These are phyloP conservation scores for Tolypocladium endophyticum DNA, from an alignment of 2,329 filamentous ascomycete species.

Conservation along the genomic window DNA sequence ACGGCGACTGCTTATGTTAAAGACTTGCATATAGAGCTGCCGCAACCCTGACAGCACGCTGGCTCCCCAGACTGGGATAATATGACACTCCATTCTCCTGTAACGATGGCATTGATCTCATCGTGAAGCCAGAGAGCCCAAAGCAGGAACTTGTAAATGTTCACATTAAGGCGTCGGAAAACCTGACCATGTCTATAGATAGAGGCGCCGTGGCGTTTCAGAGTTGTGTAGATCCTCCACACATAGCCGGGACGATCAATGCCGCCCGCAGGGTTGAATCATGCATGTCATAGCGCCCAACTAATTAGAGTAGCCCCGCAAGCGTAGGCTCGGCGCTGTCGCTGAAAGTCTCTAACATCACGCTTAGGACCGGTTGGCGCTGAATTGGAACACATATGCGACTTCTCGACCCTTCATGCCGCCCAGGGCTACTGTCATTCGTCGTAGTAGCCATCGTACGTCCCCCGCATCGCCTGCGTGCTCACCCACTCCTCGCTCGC, in stretches of 20 bases:
- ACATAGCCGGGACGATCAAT: background rate
- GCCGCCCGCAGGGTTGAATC: background rate
- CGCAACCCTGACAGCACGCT: background rate
- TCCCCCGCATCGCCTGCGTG: conserved; percentile 49
- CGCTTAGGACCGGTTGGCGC: background rate
- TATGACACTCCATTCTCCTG: background rate
- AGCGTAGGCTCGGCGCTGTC: background rate
- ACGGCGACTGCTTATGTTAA: background rate
- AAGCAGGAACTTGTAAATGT: background rate
- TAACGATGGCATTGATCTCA: background rate
- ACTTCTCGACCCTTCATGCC: background rate
- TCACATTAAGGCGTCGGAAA: background rate
- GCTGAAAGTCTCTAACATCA: background rate
- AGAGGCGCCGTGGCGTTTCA: background rate
- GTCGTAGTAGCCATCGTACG: conserved; percentile 45
- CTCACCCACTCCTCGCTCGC: conserved; percentile 53
- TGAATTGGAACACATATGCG: background rate
- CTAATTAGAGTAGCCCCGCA: background rate
- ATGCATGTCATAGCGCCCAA: background rate
- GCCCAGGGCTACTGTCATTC: conserved; percentile 14
- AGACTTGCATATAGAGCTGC: background rate
- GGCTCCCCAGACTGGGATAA: background rate
- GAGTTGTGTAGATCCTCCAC: background rate
- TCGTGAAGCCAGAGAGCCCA: background rate
- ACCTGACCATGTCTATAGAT: background rate